These are phyloP conservation scores for Termitomyces sp. DNA, from an alignment of 768 basidiomycete genomes.

Conservation along the genomic window DNA sequence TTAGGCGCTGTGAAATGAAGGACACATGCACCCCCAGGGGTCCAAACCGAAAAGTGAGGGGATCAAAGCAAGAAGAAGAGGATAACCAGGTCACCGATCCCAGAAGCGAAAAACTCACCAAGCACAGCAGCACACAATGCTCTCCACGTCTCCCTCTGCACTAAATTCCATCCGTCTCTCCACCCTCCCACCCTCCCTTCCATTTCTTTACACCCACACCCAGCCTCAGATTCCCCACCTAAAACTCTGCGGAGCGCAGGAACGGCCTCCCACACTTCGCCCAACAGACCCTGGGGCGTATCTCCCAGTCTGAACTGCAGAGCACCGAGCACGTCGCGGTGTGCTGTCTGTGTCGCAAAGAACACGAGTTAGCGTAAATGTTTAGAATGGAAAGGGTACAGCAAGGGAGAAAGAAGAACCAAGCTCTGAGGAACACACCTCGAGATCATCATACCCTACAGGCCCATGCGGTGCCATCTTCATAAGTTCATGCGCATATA, in stretches of 20 bases:
- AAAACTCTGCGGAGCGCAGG: conserved; percentile 41
- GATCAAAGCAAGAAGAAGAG: not conserved
- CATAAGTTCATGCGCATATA: conserved; percentile 46
- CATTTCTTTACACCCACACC: not conserved
- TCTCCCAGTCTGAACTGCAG: conserved; percentile 45
- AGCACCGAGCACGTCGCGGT: conserved; percentile 47
- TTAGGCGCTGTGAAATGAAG: too few species aligned
- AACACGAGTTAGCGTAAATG: not conserved
- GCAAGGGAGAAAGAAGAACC: not conserved
- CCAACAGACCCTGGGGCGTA: conserved; percentile 49
- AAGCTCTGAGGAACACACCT: conserved; percentile 29
- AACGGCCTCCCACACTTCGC: conserved; percentile 53
- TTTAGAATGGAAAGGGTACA: not conserved
- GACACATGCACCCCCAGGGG: not conserved
- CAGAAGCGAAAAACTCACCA: conserved; percentile 25
- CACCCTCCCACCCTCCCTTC: conserved; percentile 18
- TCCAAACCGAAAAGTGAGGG: not conserved
- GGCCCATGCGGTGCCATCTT: conserved; percentile 32
- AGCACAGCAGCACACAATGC: conserved; percentile 36
- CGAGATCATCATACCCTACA: conserved; percentile 42
- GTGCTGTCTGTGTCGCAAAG: conserved; percentile 35
- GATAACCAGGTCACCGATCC: not conserved
- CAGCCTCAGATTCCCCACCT: not conserved
- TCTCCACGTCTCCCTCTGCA: conserved; percentile 44
- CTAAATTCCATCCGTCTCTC: conserved; percentile 35